phyloP scores from a whole-genome alignment of 2,329 filamentous ascomycete species.

The Drechslerella stenobrocha region DNA sequence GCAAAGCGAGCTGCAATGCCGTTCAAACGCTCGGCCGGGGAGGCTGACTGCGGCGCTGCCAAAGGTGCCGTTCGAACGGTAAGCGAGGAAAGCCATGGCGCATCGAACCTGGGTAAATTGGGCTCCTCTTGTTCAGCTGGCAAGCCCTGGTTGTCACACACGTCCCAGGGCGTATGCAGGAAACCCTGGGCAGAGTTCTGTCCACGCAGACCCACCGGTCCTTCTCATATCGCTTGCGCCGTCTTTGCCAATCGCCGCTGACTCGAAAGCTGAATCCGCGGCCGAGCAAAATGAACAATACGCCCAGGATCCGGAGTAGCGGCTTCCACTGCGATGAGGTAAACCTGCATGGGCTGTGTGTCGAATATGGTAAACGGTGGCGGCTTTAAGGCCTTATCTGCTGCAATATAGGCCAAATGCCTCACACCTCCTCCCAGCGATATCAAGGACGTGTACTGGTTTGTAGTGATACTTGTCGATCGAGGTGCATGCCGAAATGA shows the following conservation, averaged over 20 bases:
- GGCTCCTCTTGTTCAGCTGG: background rate
- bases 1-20: background rate
- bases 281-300: background rate
- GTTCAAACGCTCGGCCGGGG: background rate
- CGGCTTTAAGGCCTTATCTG: constrained; percentile 1
- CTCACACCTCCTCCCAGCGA: constrained; percentile 1
- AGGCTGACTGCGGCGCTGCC: constrained; percentile 7
- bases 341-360: background rate
- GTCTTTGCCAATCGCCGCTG: background rate
- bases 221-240: background rate
- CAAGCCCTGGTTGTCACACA: background rate
- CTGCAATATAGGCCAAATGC: background rate
- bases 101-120: background rate
- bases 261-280: no score
- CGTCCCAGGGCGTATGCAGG: background rate
- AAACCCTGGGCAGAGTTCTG: background rate
- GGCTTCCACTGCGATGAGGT: background rate
- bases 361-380: constrained; percentile 4
- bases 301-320: background rate
- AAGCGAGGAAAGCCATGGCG: background rate
- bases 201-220: background rate
- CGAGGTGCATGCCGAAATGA: background rate
- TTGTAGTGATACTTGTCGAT: constrained; percentile 5
- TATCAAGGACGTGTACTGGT: constrained; percentile 3
- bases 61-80: background rate